A percentile compares a stretch with the other conserved stretches of the same genome.
These are phyloP conservation scores for Aspergillus ochraceoroseus DNA, from an alignment of 2,329 filamentous ascomycete species.

Conservation along the genomic window DNA sequence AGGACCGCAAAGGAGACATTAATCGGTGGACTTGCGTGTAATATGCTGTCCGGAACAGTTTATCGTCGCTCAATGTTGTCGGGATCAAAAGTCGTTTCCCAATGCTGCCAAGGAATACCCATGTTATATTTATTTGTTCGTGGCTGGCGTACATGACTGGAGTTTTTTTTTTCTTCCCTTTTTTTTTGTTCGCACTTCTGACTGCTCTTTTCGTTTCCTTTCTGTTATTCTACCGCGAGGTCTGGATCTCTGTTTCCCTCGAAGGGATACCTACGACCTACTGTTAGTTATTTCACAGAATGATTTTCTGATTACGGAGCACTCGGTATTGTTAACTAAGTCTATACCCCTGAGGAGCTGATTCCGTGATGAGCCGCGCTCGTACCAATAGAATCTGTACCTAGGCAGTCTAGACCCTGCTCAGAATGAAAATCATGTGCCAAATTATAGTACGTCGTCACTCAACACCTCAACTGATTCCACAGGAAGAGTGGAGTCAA, in stretches of 20 bases:
- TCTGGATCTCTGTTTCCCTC: background rate
- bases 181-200: constrained; percentile 3
- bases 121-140: constrained; percentile 5
- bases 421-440: background rate
- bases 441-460: no score
- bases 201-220: background rate
- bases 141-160: constrained; percentile 2
- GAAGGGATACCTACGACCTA: no score
- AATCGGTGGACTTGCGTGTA: background rate
- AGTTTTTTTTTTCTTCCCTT: constrained; percentile 2
- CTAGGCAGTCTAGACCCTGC: constrained; percentile 3
- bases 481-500: background rate
- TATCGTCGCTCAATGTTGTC: background rate
- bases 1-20: constrained; percentile 1
- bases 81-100: constrained; percentile 1
- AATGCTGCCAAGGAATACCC: constrained; percentile 13
- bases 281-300: no score
- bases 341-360: constrained; percentile 8
- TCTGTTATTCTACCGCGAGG: background rate
- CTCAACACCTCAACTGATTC: no score
- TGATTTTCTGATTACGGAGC: constrained; percentile 2
- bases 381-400: background rate
- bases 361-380: background rate
- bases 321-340: no score
- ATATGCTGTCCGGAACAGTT: constrained; percentile 13